A percentile compares a stretch with the other conserved stretches of the same genome.
These are phyloP conservation scores for Cicer cuneatum DNA, from an alignment of 306 rosid species.

Conservation along the genomic window DNA sequence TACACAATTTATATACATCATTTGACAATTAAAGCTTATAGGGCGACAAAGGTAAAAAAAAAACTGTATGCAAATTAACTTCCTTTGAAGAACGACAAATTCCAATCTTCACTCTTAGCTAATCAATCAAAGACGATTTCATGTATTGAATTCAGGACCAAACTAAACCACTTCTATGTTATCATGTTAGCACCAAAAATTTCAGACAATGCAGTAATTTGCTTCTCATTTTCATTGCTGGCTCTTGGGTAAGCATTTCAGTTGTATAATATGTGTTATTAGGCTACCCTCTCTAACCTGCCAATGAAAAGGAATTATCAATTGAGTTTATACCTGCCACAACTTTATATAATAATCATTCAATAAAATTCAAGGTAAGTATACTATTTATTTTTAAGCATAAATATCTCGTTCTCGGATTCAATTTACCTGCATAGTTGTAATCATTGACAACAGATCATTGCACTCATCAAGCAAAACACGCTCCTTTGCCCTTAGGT, in stretches of 20 bases:
- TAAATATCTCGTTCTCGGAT: neutral
- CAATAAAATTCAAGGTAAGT: slow-evolving; percentile 20
- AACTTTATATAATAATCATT: slow-evolving; percentile 35
- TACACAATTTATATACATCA: slow-evolving; percentile 47
- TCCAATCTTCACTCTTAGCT: slow-evolving; percentile 46
- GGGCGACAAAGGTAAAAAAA: slow-evolving; percentile 33
- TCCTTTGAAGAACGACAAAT: slow-evolving; percentile 49
- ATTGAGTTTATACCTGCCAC: neutral
- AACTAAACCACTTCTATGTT: slow-evolving; percentile 46
- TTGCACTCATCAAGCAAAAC: slow-evolving; percentile 80
- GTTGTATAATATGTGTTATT: slow-evolving; percentile 74
- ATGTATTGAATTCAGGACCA: slow-evolving; percentile 47
- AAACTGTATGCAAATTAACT: slow-evolving; percentile 51
- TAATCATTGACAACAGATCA: slow-evolving; percentile 67
- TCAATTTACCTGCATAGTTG: slow-evolving; percentile 72
- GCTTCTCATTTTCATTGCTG: slow-evolving; percentile 52
- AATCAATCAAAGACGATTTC: slow-evolving; percentile 42
- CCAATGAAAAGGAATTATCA: slow-evolving; percentile 35
- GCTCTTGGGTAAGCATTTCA: slow-evolving; percentile 55
- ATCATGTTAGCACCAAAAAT: slow-evolving; percentile 58
- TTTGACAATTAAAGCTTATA: neutral
- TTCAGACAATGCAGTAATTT: slow-evolving; percentile 46
- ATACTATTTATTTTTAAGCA: neutral
- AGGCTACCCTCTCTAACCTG: slow-evolving; percentile 88
- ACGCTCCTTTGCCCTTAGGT: slow-evolving; percentile 70